Conservation (phyloP, 2,329 filamentous ascomycete species). For the Zymoseptoria pseudotritici region DNA sequence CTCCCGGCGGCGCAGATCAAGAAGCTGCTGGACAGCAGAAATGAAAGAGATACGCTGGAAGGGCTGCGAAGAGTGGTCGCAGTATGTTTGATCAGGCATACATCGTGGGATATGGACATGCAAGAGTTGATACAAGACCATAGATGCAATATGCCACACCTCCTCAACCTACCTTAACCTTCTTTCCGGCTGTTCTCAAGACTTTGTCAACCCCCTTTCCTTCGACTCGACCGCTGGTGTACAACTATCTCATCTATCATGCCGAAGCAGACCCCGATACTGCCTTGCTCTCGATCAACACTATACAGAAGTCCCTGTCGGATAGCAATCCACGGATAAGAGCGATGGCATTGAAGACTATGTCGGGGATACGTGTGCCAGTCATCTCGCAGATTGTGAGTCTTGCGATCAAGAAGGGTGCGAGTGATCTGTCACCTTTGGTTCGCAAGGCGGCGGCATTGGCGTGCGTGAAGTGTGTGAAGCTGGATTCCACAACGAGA, state of each 20-base stretch:
- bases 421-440: conserved; percentile 86
- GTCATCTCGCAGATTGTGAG: conserved; percentile 98
- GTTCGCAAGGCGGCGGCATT: conserved; percentile 89
- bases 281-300: conserved; percentile 93
- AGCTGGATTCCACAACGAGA: conserved; percentile 75
- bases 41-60: conserved; percentile 87
- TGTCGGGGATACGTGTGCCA: conserved; percentile 94
- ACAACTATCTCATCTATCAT: conserved; percentile 95
- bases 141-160: conserved; percentile 95
- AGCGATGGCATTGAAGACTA: conserved; percentile 86
- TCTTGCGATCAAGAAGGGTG: conserved; percentile 88
- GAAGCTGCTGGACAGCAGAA: conserved; percentile 87
- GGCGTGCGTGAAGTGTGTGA: conserved; percentile 92
- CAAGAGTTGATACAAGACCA: conserved; percentile 11
- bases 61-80: conserved; percentile 82
- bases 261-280: conserved; percentile 94
- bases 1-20: conserved; percentile 80
- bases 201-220: conserved; percentile 91
- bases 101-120: not conserved
- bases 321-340: conserved; percentile 86
- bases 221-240: conserved; percentile 95
- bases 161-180: conserved; percentile 76
- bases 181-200: conserved; percentile 97
- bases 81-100: conserved; percentile 47
- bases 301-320: conserved; percentile 94